Evolutionary conservation across 345 rosid genomes (phyloP), one percentile per base, ranked within the genome.

Genomic region (Acer campestre): DNA sequence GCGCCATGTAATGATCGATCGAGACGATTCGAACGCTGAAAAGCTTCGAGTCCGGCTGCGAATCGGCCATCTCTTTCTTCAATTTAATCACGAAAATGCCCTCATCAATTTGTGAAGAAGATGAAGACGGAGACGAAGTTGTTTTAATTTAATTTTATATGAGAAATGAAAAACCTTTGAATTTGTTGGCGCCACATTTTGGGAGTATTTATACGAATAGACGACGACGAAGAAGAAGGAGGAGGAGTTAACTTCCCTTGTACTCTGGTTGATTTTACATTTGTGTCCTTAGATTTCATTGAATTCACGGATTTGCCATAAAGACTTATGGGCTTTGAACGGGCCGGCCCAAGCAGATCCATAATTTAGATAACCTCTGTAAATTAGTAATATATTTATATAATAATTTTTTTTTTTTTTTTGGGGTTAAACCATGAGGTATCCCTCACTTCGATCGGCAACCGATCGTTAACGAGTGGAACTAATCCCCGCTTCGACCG

Each of bases 11-110:
- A 80, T 91, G 87, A 77, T 93, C 98, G 69, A 95, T 89, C 10
- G 97, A 82, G 14, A 95, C 97, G 53, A 93, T 93, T 67, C 98
- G 91, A 40, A 92, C 85, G 46, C 96, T 93, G 87, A 93, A 95
- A 70, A 91, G 62, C 63, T 70, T 83, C 74, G 91, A 86, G 77
- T 82, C 84, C 87, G 25, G 63, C 63, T 20, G 63, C 63, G 91
- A 86, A 80, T 81, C 82, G 74, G 78, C 83, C 88, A 91, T 90
- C 38, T 6, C 0, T 59, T n/a, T 6, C n/a, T 27, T 49, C n/a
- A 3, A 10, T 75, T 66, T 66, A 38, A n/a, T 66, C 53, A 75
- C 63, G 8, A 65, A 31, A 10, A 29, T 51, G 29, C 16, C 56
- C 2, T 16, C 77, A 73, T 61, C 7, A 40, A 40, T 7, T 16